Evolutionary conservation across 2,329 filamentous ascomycete genomes (phyloP).

Genomic region (Talaromyces sp.): DNA sequence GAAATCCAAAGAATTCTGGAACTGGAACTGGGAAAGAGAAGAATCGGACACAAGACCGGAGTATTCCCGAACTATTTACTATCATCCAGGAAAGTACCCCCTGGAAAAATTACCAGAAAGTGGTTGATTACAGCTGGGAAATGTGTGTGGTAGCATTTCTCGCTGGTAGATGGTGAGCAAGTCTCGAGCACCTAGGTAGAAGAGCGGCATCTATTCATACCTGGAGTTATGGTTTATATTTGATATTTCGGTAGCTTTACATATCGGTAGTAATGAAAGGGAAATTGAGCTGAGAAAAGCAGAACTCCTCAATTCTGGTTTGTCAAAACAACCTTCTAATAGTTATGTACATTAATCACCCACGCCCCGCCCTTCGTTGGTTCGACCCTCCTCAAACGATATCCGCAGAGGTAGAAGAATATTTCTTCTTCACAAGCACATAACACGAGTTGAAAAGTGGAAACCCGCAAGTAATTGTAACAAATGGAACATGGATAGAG

Average conservation of each 20-base stretch:
- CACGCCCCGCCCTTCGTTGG: not conserved
- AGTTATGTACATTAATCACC: not conserved
- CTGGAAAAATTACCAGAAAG: not conserved
- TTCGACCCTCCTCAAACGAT: not conserved
- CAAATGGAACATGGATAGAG: not conserved
- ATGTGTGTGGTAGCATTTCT: no score
- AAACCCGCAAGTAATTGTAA: not conserved
- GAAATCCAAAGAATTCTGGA: not conserved
- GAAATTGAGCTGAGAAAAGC: not conserved
- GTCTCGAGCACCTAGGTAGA: no score
- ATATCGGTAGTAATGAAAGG: no score
- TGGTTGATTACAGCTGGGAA: not conserved
- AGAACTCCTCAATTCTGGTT: not conserved
- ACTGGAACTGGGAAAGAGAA: not conserved
- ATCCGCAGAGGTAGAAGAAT: not conserved
- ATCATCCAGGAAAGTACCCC: not conserved
- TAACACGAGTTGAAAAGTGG: no score
- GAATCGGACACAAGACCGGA: not conserved
- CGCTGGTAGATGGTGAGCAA: no score
- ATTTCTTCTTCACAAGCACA: not conserved
- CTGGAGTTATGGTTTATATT: not conserved
- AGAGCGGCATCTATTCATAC: not conserved
- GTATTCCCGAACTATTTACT: not conserved
- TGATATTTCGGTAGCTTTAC: not conserved
- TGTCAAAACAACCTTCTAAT: conserved; percentile 2